These are phyloP conservation scores for Viola pubescens DNA, from an alignment of 441 rosid genomes.

Conservation along the genomic window DNA sequence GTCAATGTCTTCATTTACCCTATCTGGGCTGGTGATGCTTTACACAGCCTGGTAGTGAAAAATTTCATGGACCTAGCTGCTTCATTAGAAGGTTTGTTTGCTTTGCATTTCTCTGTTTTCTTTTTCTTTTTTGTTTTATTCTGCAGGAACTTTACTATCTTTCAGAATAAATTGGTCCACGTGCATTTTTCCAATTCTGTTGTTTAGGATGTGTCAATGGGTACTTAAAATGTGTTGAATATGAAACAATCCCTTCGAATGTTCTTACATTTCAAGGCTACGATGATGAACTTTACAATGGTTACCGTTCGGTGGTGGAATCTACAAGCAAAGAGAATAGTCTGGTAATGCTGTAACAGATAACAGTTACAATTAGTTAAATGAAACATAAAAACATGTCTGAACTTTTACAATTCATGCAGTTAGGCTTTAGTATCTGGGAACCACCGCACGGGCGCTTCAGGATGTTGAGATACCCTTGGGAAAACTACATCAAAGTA, in stretches of 20 bases:
- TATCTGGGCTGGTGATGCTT: slow-evolving; percentile 87
- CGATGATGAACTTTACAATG: slow-evolving; percentile 55
- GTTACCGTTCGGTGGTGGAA: slow-evolving; percentile 55
- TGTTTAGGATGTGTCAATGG: slow-evolving; percentile 49
- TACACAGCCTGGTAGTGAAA: slow-evolving; percentile 73
- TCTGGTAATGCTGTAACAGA: slow-evolving; percentile 22
- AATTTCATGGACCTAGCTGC: slow-evolving; percentile 68
- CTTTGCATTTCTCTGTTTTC: background rate
- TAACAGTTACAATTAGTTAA: background rate
- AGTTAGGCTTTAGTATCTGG: slow-evolving; percentile 68
- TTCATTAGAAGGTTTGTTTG: slow-evolving; percentile 59
- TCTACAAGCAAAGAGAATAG: slow-evolving; percentile 56
- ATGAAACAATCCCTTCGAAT: slow-evolving; percentile 51
- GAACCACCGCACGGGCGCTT: slow-evolving; percentile 80
- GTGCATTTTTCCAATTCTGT: background rate
- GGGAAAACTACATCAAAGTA: slow-evolving; percentile 49
- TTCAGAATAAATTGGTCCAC: background rate
- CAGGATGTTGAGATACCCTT: slow-evolving; percentile 52
- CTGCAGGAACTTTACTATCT: background rate
- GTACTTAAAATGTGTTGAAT: slow-evolving; percentile 48
- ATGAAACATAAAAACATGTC: background rate
- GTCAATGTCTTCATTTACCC: slow-evolving; percentile 62
- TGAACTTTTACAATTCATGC: slow-evolving; percentile 13
- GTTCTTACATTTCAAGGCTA: slow-evolving; percentile 61
- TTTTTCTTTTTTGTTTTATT: background rate